A percentile compares a stretch with the other conserved stretches of the same genome.
These are phyloP conservation scores for Dovyalis caffra DNA, from an alignment of 345 rosid species.

Conservation along the genomic window DNA sequence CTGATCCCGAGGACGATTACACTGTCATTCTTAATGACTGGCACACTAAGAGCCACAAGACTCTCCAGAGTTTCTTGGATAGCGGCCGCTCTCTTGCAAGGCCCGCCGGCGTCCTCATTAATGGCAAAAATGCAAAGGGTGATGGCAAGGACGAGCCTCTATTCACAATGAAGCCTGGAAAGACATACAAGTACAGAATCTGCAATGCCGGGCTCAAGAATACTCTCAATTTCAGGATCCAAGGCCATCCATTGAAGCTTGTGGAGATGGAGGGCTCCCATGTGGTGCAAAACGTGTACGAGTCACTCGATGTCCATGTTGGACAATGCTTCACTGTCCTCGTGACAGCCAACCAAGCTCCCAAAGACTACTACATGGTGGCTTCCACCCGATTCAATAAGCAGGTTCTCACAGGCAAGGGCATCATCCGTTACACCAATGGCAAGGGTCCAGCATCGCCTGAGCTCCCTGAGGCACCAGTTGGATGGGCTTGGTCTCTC, in stretches of 20 bases:
- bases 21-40: constrained; percentile 33
- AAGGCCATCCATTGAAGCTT: constrained; percentile 30
- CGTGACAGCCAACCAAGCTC: constrained; percentile 27
- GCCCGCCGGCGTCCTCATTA: constrained; percentile 32
- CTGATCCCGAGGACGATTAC: constrained; percentile 36
- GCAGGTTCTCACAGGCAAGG: constrained; percentile 21
- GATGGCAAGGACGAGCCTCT: constrained; percentile 26
- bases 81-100: constrained; percentile 28
- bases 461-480: constrained; percentile 29
- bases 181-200: constrained; percentile 35
- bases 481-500: constrained; percentile 43
- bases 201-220: constrained; percentile 33
- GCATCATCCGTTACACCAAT: constrained; percentile 19
- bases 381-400: constrained; percentile 34
- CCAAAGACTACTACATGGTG: constrained; percentile 35
- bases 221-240: constrained; percentile 35
- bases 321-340: constrained; percentile 30
- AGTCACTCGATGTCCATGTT: constrained; percentile 33
- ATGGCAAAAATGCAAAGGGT: constrained; percentile 20
- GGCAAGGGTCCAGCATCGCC: constrained; percentile 28
- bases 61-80: constrained; percentile 24
- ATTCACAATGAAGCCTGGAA: constrained; percentile 34
- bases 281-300: constrained; percentile 28
- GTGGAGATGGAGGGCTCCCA: constrained; percentile 40
- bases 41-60: constrained; percentile 23